A percentile compares a stretch with the other conserved stretches of the same genome.
These are phyloP conservation scores for Ophiostoma perfectum DNA, from an alignment of 2,329 filamentous ascomycete genomes.

Conservation along the genomic window DNA sequence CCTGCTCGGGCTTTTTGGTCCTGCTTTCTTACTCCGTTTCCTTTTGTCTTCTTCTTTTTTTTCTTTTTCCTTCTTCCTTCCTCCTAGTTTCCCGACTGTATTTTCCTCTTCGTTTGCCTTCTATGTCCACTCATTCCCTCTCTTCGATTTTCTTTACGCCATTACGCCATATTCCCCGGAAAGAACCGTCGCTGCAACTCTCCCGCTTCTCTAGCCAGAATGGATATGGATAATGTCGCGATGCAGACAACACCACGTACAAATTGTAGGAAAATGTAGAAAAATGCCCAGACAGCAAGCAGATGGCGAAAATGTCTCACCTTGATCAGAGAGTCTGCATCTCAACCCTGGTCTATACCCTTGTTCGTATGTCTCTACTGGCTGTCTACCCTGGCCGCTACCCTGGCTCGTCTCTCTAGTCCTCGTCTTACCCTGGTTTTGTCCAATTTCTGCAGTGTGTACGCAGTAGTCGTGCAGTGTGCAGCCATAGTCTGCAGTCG, in stretches of 20 bases:
- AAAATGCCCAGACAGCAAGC: background rate
- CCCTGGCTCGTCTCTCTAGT: background rate
- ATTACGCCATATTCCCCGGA: conserved; percentile 8
- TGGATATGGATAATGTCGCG: conserved; percentile 5
- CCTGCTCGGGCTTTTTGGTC: background rate
- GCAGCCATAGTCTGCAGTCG: background rate
- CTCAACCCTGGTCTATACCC: background rate
- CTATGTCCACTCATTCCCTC: background rate
- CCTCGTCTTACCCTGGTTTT: background rate
- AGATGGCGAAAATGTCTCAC: background rate
- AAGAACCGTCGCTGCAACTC: conserved; percentile 10
- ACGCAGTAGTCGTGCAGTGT: too few species aligned
- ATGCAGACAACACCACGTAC: background rate
- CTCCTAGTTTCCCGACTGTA: background rate
- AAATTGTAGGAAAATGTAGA: conserved; percentile 4
- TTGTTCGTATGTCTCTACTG: background rate
- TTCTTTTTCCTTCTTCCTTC: background rate
- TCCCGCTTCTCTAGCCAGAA: conserved; percentile 7
- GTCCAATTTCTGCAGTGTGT: too few species aligned
- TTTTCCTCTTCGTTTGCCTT: background rate
- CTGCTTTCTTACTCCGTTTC: background rate
- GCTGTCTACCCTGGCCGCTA: background rate
- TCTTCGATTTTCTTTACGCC: background rate
- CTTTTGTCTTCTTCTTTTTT: background rate
- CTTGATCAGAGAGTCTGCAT: background rate